Percentiles rank a stretch among this genome's conserved stretches.
These are phyloP conservation scores for Plasmodium falciparum DNA, from an alignment of 169 alveolate genomes.

Conservation along the genomic window DNA sequence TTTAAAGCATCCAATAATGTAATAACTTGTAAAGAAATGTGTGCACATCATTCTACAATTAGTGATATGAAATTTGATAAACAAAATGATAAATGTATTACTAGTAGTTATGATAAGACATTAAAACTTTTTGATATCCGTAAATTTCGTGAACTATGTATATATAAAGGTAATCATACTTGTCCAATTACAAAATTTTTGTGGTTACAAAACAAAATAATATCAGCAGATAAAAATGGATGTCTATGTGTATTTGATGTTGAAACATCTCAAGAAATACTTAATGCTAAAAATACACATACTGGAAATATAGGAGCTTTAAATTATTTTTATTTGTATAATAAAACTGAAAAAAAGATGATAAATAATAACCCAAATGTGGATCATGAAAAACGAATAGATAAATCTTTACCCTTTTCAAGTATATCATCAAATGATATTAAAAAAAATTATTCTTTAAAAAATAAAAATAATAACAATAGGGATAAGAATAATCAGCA, in stretches of 20 bases:
- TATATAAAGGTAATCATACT: slow-evolving; percentile 61
- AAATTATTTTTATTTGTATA: slow-evolving; percentile 60
- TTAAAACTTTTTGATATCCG: slow-evolving; percentile 71
- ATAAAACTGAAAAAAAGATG: background rate
- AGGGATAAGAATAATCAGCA: background rate
- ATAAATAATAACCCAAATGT: background rate
- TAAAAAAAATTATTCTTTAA: background rate
- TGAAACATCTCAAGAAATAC: slow-evolving; percentile 63
- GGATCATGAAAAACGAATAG: background rate
- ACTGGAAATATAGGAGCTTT: slow-evolving; percentile 74
- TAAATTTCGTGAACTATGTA: slow-evolving; percentile 42
- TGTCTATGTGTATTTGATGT: slow-evolving; percentile 51
- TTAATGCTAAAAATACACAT: slow-evolving; percentile 51
- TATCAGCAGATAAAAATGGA: slow-evolving; percentile 75
- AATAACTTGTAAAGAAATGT: slow-evolving; percentile 71
- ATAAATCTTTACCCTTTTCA: background rate
- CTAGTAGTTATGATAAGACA: slow-evolving; percentile 78
- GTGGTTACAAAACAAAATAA: slow-evolving; percentile 71
- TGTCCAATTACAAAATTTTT: slow-evolving; percentile 73
- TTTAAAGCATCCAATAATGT: slow-evolving; percentile 70
- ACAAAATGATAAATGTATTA: slow-evolving; percentile 60
- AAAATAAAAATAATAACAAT: background rate
- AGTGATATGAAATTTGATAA: slow-evolving; percentile 79
- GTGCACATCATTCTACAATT: slow-evolving; percentile 75
- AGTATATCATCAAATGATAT: background rate